A percentile compares a stretch with the other conserved stretches of the same genome.
phyloP scores from a whole-genome alignment of 2,329 filamentous ascomycete genomes.

The Lachnellula cervina region DNA sequence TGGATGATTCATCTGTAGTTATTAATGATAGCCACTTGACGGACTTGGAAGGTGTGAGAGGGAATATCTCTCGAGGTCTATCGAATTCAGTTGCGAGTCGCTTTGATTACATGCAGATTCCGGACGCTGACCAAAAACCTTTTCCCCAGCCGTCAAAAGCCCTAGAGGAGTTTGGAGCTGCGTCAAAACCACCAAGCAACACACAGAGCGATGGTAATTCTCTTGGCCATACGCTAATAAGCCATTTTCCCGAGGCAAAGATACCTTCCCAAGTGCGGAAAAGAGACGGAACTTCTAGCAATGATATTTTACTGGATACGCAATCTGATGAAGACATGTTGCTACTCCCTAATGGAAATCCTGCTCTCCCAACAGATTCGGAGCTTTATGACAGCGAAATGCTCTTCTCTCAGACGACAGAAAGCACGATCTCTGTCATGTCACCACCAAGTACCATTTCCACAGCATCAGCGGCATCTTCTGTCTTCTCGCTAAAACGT shows the following conservation, averaged over 20 bases:
- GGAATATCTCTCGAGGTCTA: slow-evolving; percentile 1
- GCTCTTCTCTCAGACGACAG: slow-evolving; percentile 9
- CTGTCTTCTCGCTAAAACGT: not conserved
- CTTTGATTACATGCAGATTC: slow-evolving; percentile 2
- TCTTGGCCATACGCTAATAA: too few species aligned
- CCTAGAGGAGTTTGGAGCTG: too few species aligned
- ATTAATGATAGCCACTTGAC: not conserved
- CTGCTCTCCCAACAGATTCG: not conserved
- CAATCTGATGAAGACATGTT: not conserved
- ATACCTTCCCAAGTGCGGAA: not conserved
- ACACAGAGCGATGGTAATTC: too few species aligned
- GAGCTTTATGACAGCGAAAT: slow-evolving; percentile 7
- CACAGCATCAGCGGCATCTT: not conserved
- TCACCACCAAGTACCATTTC: slow-evolving; percentile 2
- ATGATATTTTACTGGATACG: not conserved
- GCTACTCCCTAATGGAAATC: not conserved
- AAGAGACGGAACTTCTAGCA: not conserved
- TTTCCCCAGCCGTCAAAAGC: not conserved
- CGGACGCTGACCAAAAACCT: not conserved
- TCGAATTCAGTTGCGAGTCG: not conserved
- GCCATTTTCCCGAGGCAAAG: not conserved
- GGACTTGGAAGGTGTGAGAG: not conserved
- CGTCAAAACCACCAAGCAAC: too few species aligned
- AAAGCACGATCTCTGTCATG: not conserved
- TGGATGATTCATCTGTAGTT: not conserved